Evolutionary conservation across 225 moss, liverwort and hornwort genomes (phyloP), one percentile per base, ranked within the genome.

Genomic region (Bryoerythrophyllum caledonicum): DNA sequence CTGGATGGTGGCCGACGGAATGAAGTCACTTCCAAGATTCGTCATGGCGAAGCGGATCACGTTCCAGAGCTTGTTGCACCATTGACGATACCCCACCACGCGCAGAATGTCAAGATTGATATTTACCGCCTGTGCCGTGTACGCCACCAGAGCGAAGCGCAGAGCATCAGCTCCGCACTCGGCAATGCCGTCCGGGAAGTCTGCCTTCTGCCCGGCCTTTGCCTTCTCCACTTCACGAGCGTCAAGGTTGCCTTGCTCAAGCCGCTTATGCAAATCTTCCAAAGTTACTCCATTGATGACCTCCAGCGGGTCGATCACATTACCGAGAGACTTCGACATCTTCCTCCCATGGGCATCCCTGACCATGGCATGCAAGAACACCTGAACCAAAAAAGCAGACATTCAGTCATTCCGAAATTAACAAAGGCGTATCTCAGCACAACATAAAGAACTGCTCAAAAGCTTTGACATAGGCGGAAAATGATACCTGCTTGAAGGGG

Each of bases 21-120:
- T 75, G 49, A 94, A 97, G 38, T 89, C 87, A 37, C 56, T 84
- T 67, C 96, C 96, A 76, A 94, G 84, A 75, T 92, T 94, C 28
- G 84, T 94, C 92, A 97, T 89, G 28, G 96, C 94, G 69, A 97
- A 97, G n/a, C 94, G 94, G 21, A 89, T 89, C 10, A 90, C 94
- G 70, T 97, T 94, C 96, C 96, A 97, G 23, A 97, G 87, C 21
- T 97, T 94, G 75, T 97, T 93, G 85, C 96, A 97, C 92, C 94
- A 93, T 68, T 91, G 92, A 44, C 94, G 91, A 72, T 97, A 97
- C 60, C 96, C 94, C 35, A 92, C 92, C 70, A 97, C 96, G 55
- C 96, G 94, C 84, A 90, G 84, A 74, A 97, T 90, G 68, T 97
- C 94, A 62, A 97, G 87, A 55, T 94, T 94, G 65, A 94, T 93